Evolutionary conservation across 305 asterid genomes (phyloP).

Genomic region (Fraxinus sp.): DNA sequence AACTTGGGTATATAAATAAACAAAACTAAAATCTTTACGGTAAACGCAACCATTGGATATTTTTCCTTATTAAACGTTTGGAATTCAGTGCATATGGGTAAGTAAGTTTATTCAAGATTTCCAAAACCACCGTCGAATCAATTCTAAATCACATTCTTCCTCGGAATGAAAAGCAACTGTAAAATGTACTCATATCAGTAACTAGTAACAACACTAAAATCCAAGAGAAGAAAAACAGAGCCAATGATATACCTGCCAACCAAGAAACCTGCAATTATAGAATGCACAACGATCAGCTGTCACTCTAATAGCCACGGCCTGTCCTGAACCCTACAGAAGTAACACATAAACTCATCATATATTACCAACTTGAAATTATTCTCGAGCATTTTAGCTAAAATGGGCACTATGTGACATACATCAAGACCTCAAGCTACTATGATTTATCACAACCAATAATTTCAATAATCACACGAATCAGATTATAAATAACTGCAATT

Average conservation of each 20-base stretch:
- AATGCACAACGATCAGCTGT: constrained; percentile 93
- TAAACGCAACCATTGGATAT: neutral
- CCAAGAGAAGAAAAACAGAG: neutral
- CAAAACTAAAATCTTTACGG: neutral
- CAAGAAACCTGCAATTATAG: constrained; percentile 89
- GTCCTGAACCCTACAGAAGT: constrained; percentile 73
- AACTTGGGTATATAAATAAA: neutral
- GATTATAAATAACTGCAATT: neutral
- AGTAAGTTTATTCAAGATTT: neutral
- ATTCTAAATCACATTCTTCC: neutral
- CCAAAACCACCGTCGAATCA: neutral
- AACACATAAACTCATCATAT: constrained; percentile 3
- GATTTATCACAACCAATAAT: neutral
- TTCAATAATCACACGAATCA: neutral
- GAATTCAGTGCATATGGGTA: neutral
- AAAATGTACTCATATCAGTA: neutral
- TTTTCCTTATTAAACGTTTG: neutral
- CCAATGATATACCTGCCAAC: constrained; percentile 73
- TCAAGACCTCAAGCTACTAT: neutral
- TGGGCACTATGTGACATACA: neutral
- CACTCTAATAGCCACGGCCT: constrained; percentile 93
- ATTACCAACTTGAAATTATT: constrained; percentile 12
- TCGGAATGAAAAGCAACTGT: neutral
- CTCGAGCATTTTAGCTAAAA: neutral
- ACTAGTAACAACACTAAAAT: neutral